Percentiles rank a stretch among this genome's conserved stretches.
phyloP scores from a whole-genome alignment of 805 yeast species.

The Myxozyma neotropica region DNA sequence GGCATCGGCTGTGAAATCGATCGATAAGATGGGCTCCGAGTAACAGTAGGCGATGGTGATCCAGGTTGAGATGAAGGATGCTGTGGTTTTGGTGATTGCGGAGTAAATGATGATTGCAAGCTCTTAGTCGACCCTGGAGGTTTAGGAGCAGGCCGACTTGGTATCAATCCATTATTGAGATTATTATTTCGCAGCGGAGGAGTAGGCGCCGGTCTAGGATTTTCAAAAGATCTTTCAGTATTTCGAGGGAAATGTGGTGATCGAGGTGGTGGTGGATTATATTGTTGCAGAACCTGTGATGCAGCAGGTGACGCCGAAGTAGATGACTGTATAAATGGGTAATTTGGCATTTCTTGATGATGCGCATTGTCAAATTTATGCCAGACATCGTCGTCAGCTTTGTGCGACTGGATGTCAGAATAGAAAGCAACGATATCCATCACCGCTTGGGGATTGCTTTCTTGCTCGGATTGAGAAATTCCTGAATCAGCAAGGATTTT shows the following conservation, averaged over 20 bases:
- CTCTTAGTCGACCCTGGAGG: conserved; percentile 32
- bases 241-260: conserved; percentile 34
- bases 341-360: conserved; percentile 9
- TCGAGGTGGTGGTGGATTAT: conserved; percentile 14
- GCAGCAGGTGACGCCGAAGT: conserved; percentile 19
- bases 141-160: conserved; percentile 41
- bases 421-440: conserved; percentile 81
- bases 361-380: conserved; percentile 34
- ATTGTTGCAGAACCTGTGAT: neutral
- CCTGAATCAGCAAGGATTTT: conserved; percentile 73
- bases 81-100: conserved; percentile 1
- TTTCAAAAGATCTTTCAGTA: conserved; percentile 34
- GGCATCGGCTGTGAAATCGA: conserved; percentile 11
- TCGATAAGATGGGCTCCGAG: neutral
- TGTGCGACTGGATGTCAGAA: conserved; percentile 40
- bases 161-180: conserved; percentile 19
- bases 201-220: conserved; percentile 37
- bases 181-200: conserved; percentile 27
- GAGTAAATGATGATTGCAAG: neutral
- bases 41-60: conserved; percentile 25
- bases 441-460: conserved; percentile 81
- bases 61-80: conserved; percentile 6
- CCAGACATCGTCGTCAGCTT: conserved; percentile 39
- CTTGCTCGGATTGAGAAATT: conserved; percentile 74
- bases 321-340: no score